phyloP scores from a whole-genome alignment of 129 eudicot species.

The Centella asiatica region DNA sequence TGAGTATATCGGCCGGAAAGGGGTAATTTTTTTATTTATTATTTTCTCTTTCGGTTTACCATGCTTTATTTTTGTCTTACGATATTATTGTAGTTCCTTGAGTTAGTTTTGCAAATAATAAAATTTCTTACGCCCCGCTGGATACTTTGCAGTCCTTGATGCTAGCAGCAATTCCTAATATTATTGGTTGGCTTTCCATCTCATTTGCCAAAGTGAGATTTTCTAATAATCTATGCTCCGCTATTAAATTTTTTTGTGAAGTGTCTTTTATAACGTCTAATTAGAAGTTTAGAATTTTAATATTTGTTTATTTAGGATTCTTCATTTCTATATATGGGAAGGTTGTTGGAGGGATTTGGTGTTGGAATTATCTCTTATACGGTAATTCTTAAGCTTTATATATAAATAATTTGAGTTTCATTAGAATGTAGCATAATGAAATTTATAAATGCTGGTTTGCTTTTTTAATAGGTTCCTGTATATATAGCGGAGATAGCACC shows the following conservation, averaged over 20 bases:
- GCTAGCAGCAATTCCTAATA: slow-evolving; percentile 57
- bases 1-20: slow-evolving; percentile 54
- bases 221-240: not conserved
- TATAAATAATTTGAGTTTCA: not conserved
- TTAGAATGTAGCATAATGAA: not conserved
- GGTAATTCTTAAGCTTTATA: slow-evolving; percentile 13
- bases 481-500: slow-evolving; percentile 48
- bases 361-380: slow-evolving; percentile 51
- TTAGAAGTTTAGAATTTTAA: not conserved
- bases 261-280: not conserved
- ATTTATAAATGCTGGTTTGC: not conserved
- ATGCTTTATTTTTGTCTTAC: not conserved
- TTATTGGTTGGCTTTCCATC: slow-evolving; percentile 55
- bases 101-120: too few species aligned
- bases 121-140: too few species aligned
- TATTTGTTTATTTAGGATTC: slow-evolving; percentile 25
- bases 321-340: slow-evolving; percentile 56
- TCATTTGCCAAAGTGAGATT: slow-evolving; percentile 45
- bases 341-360: slow-evolving; percentile 55
- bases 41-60: not conserved
- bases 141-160: slow-evolving; percentile 43
- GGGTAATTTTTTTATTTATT: slow-evolving; percentile 20
- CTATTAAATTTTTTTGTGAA: not conserved
- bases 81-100: too few species aligned
- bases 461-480: slow-evolving; percentile 29